Evolutionary conservation across 2,329 filamentous ascomycete species (phyloP).

Genomic region (Trichoderma simmonsii): DNA sequence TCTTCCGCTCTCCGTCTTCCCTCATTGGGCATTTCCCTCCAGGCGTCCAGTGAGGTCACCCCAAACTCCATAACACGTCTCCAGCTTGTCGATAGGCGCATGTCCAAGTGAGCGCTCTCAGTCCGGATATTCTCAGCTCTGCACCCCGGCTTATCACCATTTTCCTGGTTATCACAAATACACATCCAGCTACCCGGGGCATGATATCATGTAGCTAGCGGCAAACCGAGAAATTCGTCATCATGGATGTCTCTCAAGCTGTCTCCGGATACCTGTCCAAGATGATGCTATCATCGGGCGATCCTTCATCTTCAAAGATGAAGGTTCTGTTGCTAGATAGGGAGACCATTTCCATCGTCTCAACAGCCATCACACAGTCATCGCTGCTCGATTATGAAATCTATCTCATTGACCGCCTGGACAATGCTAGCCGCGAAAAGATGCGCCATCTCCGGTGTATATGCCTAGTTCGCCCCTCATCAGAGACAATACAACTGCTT

Average conservation of each 20-base stretch:
- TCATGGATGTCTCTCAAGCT: conserved; percentile 91
- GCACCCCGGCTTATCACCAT: neutral
- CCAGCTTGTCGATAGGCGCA: conserved; percentile 2
- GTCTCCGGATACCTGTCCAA: conserved; percentile 93
- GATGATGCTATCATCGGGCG: conserved; percentile 75
- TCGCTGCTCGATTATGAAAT: conserved; percentile 93
- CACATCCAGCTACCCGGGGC: neutral
- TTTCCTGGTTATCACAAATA: neutral
- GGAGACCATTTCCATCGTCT: conserved; percentile 92
- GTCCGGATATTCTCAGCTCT: neutral
- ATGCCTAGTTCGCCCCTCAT: conserved; percentile 87
- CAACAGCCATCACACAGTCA: conserved; percentile 93
- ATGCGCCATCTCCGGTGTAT: conserved; percentile 96
- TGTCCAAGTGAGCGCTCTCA: neutral
- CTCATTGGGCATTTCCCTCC: neutral
- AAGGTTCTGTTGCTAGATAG: conserved; percentile 93
- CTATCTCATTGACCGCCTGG: conserved; percentile 93
- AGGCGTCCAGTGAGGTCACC: conserved; percentile 11
- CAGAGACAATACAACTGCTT: conserved; percentile 87
- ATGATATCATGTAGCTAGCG: conserved; percentile 15
- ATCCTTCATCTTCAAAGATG: conserved; percentile 84
- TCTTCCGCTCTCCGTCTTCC: conserved; percentile 5
- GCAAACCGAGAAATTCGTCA: conserved; percentile 25
- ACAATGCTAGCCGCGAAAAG: conserved; percentile 87
- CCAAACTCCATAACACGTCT: conserved; percentile 5